These are phyloP conservation scores for Candida sakaeoensis DNA, from an alignment of 805 yeast genomes.

Conservation along the genomic window DNA sequence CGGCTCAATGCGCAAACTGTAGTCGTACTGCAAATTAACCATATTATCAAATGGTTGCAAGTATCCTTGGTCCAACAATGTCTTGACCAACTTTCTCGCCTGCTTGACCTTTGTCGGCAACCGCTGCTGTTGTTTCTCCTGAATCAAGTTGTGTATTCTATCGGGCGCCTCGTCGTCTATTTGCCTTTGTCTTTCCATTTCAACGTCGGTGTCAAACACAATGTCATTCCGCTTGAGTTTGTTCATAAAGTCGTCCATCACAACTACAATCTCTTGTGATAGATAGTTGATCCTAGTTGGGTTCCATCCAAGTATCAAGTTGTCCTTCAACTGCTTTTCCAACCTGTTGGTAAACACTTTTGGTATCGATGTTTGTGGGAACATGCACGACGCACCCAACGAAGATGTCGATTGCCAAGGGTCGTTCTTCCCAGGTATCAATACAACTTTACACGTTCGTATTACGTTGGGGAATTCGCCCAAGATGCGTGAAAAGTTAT, in stretches of 20 bases:
- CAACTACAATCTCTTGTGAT: slow-evolving; percentile 76
- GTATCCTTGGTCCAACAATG: slow-evolving; percentile 83
- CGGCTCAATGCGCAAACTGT: slow-evolving; percentile 67
- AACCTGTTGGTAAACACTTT: slow-evolving; percentile 65
- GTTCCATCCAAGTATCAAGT: slow-evolving; percentile 51
- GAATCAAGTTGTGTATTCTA: slow-evolving; percentile 10
- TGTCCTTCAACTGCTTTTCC: slow-evolving; percentile 39
- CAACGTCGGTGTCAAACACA: slow-evolving; percentile 42
- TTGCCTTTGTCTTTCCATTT: slow-evolving; percentile 15
- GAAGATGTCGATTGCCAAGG: slow-evolving; percentile 83
- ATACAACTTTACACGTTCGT: slow-evolving; percentile 52
- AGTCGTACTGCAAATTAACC: slow-evolving; percentile 66
- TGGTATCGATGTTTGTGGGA: slow-evolving; percentile 73
- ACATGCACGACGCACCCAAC: slow-evolving; percentile 45
- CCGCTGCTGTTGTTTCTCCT: slow-evolving; percentile 17
- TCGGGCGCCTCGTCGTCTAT: slow-evolving; percentile 16
- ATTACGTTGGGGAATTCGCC: slow-evolving; percentile 56
- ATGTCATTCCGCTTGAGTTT: slow-evolving; percentile 71
- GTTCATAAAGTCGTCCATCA: slow-evolving; percentile 68
- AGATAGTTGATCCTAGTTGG: slow-evolving; percentile 77
- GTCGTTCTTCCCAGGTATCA: slow-evolving; percentile 88
- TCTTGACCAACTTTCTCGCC: slow-evolving; percentile 70
- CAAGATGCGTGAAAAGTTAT: slow-evolving; percentile 63
- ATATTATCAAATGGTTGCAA: slow-evolving; percentile 78
- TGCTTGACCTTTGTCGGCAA: slow-evolving; percentile 48